These are phyloP conservation scores for Tylopilus balloui DNA, from an alignment of 768 basidiomycete species.

Conservation along the genomic window DNA sequence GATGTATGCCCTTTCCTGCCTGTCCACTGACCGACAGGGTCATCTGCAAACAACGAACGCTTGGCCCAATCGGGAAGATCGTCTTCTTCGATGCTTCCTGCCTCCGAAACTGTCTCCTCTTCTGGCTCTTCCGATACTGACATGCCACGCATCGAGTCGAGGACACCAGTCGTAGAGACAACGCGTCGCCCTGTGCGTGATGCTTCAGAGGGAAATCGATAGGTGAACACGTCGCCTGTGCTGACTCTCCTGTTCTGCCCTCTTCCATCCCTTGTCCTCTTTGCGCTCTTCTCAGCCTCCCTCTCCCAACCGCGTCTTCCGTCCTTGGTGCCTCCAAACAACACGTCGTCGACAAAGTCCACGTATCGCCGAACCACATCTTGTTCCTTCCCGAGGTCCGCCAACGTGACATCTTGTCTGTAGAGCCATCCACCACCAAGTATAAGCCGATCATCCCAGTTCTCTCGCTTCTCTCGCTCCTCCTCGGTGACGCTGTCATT, in stretches of 20 bases:
- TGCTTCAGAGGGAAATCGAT: slow-evolving; percentile 19
- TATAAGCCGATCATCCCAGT: slow-evolving; percentile 79
- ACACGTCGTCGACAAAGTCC: slow-evolving; percentile 72
- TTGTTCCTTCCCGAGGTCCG: slow-evolving; percentile 54
- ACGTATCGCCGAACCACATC: slow-evolving; percentile 56
- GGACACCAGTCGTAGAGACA: slow-evolving; percentile 53
- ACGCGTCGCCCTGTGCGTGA: slow-evolving; percentile 40
- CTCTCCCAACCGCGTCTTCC: slow-evolving; percentile 46
- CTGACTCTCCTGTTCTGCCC: slow-evolving; percentile 33
- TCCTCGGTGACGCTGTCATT: slow-evolving; percentile 47
- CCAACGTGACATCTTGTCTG: slow-evolving; percentile 54
- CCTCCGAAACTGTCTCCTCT: slow-evolving; percentile 40
- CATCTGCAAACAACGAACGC: slow-evolving; percentile 47
- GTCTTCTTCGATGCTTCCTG: slow-evolving; percentile 56
- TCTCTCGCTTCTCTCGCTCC: slow-evolving; percentile 54
- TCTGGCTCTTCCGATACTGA: slow-evolving; percentile 55
- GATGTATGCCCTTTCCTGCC: slow-evolving; percentile 1
- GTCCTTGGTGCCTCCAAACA: slow-evolving; percentile 60
- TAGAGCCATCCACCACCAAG: slow-evolving; percentile 84
- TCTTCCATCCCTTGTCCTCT: slow-evolving; percentile 39
- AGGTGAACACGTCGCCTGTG: slow-evolving; percentile 29
- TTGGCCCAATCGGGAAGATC: slow-evolving; percentile 78
- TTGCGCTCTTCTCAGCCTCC: slow-evolving; percentile 42
- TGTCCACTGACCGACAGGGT: slow-evolving; percentile 52
- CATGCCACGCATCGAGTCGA: slow-evolving; percentile 49